Evolutionary conservation across 352 stramenopile species (phyloP), one percentile per base, ranked within the genome.

Genomic region (Phytophthora litchii): DNA sequence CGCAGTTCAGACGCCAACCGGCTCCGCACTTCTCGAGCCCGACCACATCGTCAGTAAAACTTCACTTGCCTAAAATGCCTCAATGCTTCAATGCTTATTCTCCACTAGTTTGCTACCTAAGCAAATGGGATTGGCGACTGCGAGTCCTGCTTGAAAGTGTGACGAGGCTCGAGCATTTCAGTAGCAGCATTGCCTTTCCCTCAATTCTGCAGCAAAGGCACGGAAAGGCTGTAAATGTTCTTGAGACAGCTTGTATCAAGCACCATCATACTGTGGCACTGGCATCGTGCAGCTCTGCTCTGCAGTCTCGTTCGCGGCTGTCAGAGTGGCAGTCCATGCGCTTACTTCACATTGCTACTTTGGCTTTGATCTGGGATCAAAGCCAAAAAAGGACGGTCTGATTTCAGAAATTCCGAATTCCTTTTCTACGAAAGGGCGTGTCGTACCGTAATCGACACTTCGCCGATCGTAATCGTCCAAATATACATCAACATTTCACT

Each of bases 151-250:
- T 29, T 20, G 9, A 7, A 31, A 25, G 25, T 56, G 44, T 62
- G 54, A 62, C 54, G 44, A 62, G 54, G 54, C 43, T 61, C 14
- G 0, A 1, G 16, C 16, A 48, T 61, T 62, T 62, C 44, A 21
- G 14, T 62, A 49, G 44, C 44, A 27, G 5, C 23, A 19, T 29
- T 27, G 45, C 27, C 44, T 62, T 62, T 56, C 44, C 35, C 54
- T 31, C 23, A 38, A 8, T 11, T 7, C 19, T 31, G 16, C 16
- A 10, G 14, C 12, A 17, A 9, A n/a, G 16, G 29, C 35, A 47
- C 20, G 43, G 35, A 61, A 61, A 61, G 45, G 19, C 45, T 4
- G 31, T 17, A 41, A 27, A 27, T 27, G 23, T 52, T 10, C 3
- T 34, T 20, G 14, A 21, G 19, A 9, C 40, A 12, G 3, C 20